Conservation (phyloP, 164 flowering plant genomes). For the Aristolochia californica region DNA sequence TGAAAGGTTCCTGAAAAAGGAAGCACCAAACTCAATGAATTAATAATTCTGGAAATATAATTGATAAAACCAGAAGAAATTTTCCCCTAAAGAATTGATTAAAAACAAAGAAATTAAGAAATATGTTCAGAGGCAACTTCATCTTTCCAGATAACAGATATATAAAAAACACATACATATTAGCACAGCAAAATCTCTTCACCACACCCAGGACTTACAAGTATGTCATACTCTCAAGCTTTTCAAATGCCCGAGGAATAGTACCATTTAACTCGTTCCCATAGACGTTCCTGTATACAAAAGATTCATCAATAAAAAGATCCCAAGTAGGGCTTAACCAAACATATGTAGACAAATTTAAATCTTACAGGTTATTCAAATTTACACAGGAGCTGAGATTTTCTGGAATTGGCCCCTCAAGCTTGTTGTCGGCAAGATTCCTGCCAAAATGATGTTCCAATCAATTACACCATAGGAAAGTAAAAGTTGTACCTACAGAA, state of each 20-base stretch:
- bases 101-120: background rate
- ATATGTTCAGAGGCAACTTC: background rate
- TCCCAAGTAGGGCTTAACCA: background rate
- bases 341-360: background rate
- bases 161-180: background rate
- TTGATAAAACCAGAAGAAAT: background rate
- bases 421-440: constrained; percentile 79
- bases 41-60: background rate
- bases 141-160: background rate
- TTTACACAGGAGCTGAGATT: constrained; percentile 86
- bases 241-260: constrained; percentile 59
- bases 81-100: background rate
- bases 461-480: background rate
- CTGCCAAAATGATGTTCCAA: constrained; percentile 26
- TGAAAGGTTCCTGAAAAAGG: constrained; percentile 61
- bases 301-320: background rate
- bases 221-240: constrained; percentile 74
- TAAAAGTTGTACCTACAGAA: background rate
- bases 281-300: constrained; percentile 50
- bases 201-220: constrained; percentile 38
- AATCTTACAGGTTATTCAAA: constrained; percentile 81
- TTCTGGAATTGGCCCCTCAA: constrained; percentile 83
- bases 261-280: constrained; percentile 72
- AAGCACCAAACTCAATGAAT: background rate
- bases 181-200: too few relatives aligned